phyloP scores from a whole-genome alignment of 805 yeast genomes.

The Metschnikowia gelsemii region DNA sequence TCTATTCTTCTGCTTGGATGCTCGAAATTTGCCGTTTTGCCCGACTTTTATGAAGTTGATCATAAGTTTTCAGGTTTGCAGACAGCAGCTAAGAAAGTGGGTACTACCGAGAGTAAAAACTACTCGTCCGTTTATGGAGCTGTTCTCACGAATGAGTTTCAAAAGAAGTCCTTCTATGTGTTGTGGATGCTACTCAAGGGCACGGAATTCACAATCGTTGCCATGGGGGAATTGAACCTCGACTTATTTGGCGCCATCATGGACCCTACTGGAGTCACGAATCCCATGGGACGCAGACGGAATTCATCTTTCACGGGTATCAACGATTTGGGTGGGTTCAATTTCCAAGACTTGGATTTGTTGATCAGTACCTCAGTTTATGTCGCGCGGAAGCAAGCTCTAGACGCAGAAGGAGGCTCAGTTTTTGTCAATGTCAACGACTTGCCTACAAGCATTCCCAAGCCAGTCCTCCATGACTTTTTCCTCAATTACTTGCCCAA shows the following conservation, averaged over 20 bases:
- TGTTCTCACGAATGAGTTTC: constrained; percentile 39
- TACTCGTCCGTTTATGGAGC: constrained; percentile 34
- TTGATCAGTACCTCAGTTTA: constrained; percentile 31
- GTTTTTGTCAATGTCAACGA: constrained; percentile 32
- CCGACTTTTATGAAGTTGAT: constrained; percentile 17
- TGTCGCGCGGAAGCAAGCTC: constrained; percentile 25
- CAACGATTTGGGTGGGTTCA: constrained; percentile 41
- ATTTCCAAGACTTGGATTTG: constrained; percentile 41
- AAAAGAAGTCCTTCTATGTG: constrained; percentile 34
- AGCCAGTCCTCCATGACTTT: constrained; percentile 38
- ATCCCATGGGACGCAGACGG: constrained; percentile 25
- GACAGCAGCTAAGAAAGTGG: constrained; percentile 14
- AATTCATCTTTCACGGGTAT: constrained; percentile 39
- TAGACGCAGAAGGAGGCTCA: constrained; percentile 6
- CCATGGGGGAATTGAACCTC: constrained; percentile 38
- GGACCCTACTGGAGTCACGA: constrained; percentile 17
- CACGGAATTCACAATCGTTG: constrained; percentile 24
- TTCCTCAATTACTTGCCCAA: constrained; percentile 33
- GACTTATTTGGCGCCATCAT: constrained; percentile 24
- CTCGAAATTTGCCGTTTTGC: constrained; percentile 37
- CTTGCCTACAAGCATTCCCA: constrained; percentile 35
- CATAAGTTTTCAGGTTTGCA: constrained; percentile 2
- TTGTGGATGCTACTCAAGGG: constrained; percentile 31
- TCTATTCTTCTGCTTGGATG: constrained; percentile 25
- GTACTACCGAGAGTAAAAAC: constrained; percentile 10